Evolutionary conservation across 306 rosid genomes (phyloP), one percentile per base, ranked within the genome.

Genomic region (Prunus mume): DNA sequence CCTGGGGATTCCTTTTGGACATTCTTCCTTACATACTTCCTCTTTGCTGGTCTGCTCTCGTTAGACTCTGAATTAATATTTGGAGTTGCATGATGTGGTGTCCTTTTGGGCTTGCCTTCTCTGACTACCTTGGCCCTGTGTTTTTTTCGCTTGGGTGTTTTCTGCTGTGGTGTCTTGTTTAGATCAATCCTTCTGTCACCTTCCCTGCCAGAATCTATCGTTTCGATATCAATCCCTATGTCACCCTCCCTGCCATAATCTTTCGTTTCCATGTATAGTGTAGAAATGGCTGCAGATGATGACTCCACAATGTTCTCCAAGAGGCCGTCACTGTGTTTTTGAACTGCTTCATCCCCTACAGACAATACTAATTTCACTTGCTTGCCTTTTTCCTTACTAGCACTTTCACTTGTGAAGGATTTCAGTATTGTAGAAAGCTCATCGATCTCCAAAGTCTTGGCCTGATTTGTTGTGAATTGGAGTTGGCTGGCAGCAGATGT

Each of bases 51-150:
- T 6, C 73, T 76, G 57, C 62, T 84, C 79, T 87, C 91, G 76
- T 74, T 83, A n/a, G 77, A 55, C 65, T 25, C 79, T 46, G 68
- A 67, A 72, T 75, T 6, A 34, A 1, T 62, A 62, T 85, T 86
- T 11, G 79, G 79, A 72, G 80, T 79, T 78, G 80, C 82, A 58
- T 85, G 75, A 66, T 84, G 89, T 74, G 87, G 80, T 43, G 72
- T 79, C 78, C 80, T 89, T 84, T 83, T 89, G 72, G 90, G 84
- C 51, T 90, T 92, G 57, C 86, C 87, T 87, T 90, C 97, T 45
- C 24, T 76, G 54, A 95, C 82, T 67, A 95, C 99, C 84, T 92
- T 95, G 25, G 97, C 97, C 85, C 97, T 92, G 82, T 95, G 97
- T 78, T 95, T 95, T 84, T 86, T 88, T 68, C 90, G 83, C 77